Evolutionary conservation across 78 protist genomes (phyloP), one percentile per base, ranked within the genome.

Genomic region (Monosiga brevicollis): DNA sequence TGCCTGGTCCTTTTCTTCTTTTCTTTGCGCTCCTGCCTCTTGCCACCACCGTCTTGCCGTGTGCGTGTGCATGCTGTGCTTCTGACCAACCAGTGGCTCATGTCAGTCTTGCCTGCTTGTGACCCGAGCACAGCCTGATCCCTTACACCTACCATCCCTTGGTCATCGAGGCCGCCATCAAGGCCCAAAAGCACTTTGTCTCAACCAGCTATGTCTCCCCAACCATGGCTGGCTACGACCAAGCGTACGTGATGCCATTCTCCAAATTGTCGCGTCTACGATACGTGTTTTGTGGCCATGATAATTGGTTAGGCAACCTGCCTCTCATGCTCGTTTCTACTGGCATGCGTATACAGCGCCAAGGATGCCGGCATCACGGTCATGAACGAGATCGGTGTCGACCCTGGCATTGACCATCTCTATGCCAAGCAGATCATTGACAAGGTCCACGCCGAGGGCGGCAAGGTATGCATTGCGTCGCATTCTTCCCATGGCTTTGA

Each of bases 371-470:
- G 78, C 24, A 0, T 73, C 40, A n/a, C n/a, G 22, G 70, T 86
- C 70, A 73, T 86, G 81, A 86, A 86, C 81, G 89, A 86, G 78
- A 40, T 80, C 34, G 89, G 89, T 39, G 76, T 86, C 79, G 89
- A 86, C 82, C 89, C 89, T 20, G 89, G 87, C 36, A 71, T 32
- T 37, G 79, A 83, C 55, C 80, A 76, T 41, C 36, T 75, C 55
- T 49, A 62, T 1, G 86, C 86, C 75, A 26, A 70, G 36, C 25
- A 81, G 81, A 42, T 37, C 15, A 75, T 86, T 55, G 76, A 80
- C 76, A 81, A 86, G 62, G 89, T 80, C 0, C 89, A 81, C 49
- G 81, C 23, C 22, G 32, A 77, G 78, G 87, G 87, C 37, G 82
- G 83, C 1, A 2, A n/a, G 26, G 71, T 84, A 9, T 38, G 38